phyloP scores from a whole-genome alignment of 108 stramenopile species.

The Nitzschia putrida region DNA sequence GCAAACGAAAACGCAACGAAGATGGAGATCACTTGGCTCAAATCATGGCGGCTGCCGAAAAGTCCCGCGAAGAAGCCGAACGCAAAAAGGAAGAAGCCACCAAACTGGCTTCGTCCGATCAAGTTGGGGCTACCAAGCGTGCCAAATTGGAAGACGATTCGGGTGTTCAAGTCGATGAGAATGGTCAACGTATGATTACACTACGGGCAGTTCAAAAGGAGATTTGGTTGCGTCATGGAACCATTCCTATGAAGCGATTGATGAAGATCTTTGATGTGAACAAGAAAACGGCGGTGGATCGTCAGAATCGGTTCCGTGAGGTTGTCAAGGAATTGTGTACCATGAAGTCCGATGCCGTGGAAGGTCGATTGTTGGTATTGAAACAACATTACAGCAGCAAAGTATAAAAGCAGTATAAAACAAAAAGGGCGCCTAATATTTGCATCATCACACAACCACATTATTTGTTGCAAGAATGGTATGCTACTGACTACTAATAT shows the following conservation, averaged over 20 bases:
- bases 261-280: conserved; percentile 79
- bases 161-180: conserved; percentile 62
- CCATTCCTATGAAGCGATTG: conserved; percentile 71
- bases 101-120: conserved; percentile 21
- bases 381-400: conserved; percentile 72
- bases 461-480: no score
- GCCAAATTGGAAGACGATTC: conserved; percentile 19
- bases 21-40: conserved; percentile 49
- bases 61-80: conserved; percentile 45
- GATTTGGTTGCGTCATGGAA: conserved; percentile 81
- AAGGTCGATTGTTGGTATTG: conserved; percentile 74
- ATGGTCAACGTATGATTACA: conserved; percentile 74
- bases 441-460: no score
- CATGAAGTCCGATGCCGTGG: conserved; percentile 61
- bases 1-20: conserved; percentile 16
- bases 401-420: not conserved
- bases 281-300: conserved; percentile 60
- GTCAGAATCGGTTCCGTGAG: conserved; percentile 56
- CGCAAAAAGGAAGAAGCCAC: conserved; percentile 30
- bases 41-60: conserved; percentile 60
- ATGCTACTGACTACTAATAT: no score
- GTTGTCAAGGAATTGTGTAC: conserved; percentile 78
- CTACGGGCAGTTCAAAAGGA: conserved; percentile 75
- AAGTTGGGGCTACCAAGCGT: conserved; percentile 22
- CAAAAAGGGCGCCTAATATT: no score